phyloP scores from a whole-genome alignment of 345 rosid species.

The Gossypium rotundifolium region DNA sequence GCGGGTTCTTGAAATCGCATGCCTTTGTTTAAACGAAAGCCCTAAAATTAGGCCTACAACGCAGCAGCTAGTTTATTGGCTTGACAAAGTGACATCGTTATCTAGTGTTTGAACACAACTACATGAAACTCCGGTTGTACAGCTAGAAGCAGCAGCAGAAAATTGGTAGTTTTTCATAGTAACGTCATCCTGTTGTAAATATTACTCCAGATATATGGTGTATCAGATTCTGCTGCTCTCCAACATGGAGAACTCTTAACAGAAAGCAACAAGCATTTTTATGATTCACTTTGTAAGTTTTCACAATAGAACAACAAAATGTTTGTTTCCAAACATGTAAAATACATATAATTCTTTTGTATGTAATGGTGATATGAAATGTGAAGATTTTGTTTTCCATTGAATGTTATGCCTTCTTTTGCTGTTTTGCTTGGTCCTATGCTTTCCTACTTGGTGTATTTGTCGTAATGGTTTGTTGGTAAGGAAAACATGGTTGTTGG shows the following conservation, averaged over 20 bases:
- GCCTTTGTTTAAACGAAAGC: constrained; percentile 52
- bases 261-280: not conserved
- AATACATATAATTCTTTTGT: not conserved
- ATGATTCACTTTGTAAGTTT: constrained; percentile 14
- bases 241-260: constrained; percentile 12
- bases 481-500: not conserved
- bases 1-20: constrained; percentile 58
- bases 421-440: no score
- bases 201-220: constrained; percentile 8
- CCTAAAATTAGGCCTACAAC: constrained; percentile 69
- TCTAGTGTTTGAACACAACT: constrained; percentile 12
- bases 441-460: no score
- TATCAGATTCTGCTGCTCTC: constrained; percentile 13
- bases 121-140: constrained; percentile 12
- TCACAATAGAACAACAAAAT: constrained; percentile 2
- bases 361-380: constrained; percentile 2
- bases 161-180: not conserved
- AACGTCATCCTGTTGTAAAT: constrained; percentile 23
- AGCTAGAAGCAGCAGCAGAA: constrained; percentile 1
- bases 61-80: constrained; percentile 64
- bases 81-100: constrained; percentile 29
- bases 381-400: not conserved
- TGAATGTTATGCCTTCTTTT: no score
- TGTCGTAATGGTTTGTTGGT: not conserved
- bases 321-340: constrained; percentile 11